Evolutionary conservation across 2,329 filamentous ascomycete genomes (phyloP), one percentile per base, ranked within the genome.

Genomic region (Alternaria novae-zelandiae): DNA sequence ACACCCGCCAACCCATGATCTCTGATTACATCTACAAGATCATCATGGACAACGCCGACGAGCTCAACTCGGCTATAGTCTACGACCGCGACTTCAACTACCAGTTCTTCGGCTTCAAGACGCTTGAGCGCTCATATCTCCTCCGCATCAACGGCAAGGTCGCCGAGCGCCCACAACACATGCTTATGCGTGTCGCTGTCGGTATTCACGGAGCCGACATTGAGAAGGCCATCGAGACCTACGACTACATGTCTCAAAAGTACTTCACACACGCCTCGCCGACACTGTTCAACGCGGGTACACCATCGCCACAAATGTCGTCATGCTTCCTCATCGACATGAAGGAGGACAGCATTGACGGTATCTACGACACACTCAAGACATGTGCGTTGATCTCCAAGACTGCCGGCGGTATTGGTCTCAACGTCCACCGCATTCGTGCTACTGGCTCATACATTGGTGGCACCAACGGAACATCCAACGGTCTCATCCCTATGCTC

Each of bases 61-160:
- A 99, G 83, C 88, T 99, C 61, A 97, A 99, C 86, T 98, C 95
- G 46, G 96, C 96, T 76, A 98, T 99, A 80, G 95, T 99, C 75
- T 99, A 98, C 77, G 96, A 99, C 84, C 92, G 96, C 73, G 96
- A 99, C 81, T 99, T 99, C 88, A 97, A 98, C 88, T 99, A 99
- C 86, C 96, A 99, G 85, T 99, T 97, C 85, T 99, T 99, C 77
- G 96, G 96, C 69, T 99, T 99, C 90, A 99, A 99, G 89, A 99
- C 96, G 8, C 86, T 99, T 43, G 96, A 99, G 86, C 91, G 96
- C 65, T 99, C 96, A 78, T 99, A 99, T 79, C 90, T 99, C 56
- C 90, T 99, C 72, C 94, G 96, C 79, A 91, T 98, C 70, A 88
- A 97, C 75, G 94, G 94, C 80, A 97, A 97, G 84, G 93, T 98